phyloP scores from a whole-genome alignment of 2,329 filamentous ascomycete species.

The Neonectria ditissima region DNA sequence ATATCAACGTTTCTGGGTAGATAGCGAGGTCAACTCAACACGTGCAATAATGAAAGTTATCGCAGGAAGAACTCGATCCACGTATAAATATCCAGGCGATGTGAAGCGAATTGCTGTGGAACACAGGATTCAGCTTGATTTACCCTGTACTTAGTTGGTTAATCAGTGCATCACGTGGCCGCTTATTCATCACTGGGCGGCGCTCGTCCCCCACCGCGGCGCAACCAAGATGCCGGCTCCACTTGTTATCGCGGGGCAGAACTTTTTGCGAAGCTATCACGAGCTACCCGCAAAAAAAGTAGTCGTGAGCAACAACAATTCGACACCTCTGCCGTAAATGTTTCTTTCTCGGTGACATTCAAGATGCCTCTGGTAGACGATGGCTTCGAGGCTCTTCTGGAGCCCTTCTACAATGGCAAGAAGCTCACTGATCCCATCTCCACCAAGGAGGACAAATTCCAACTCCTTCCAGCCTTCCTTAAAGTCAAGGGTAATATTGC shows the following conservation, averaged over 20 bases:
- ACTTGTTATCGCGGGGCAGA: slow-evolving; percentile 47
- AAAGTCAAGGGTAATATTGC: slow-evolving; percentile 83
- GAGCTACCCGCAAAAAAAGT: slow-evolving; percentile 42
- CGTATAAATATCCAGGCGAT: background rate
- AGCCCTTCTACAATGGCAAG: slow-evolving; percentile 77
- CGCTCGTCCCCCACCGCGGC: slow-evolving; percentile 47
- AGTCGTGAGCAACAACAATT: slow-evolving; percentile 26
- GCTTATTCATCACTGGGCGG: slow-evolving; percentile 24
- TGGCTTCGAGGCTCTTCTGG: slow-evolving; percentile 74
- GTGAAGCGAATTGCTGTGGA: too few species aligned
- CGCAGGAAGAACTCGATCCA: background rate
- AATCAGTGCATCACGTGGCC: slow-evolving; percentile 34
- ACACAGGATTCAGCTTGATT: background rate
- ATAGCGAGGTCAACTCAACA: too few species aligned
- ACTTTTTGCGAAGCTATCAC: slow-evolving; percentile 49
- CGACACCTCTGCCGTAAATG: slow-evolving; percentile 45
- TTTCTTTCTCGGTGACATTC: slow-evolving; percentile 47
- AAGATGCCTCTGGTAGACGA: slow-evolving; percentile 69
- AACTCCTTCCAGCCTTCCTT: slow-evolving; percentile 94
- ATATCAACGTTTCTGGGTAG: too few species aligned
- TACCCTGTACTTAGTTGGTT: slow-evolving; percentile 12
- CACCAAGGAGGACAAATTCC: slow-evolving; percentile 89
- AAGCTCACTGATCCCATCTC: slow-evolving; percentile 74
- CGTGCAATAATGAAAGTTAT: background rate
- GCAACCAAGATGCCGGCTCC: slow-evolving; percentile 40